These are phyloP conservation scores for Begonia masoniana DNA, from an alignment of 306 rosid genomes.

Conservation along the genomic window DNA sequence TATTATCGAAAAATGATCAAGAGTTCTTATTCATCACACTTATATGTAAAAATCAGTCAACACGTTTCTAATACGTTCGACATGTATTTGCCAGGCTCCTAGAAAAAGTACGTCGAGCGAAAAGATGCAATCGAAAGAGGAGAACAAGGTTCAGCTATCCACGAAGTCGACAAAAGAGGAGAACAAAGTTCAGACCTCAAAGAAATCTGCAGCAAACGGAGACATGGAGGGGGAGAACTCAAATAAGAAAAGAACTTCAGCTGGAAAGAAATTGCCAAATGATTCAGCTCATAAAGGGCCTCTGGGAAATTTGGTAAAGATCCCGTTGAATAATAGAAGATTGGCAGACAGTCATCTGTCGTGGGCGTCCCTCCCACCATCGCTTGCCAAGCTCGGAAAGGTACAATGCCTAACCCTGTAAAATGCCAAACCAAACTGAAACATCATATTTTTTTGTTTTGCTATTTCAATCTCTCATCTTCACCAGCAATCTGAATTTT, in stretches of 20 bases:
- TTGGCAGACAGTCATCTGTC: conserved; percentile 62
- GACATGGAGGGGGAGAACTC: conserved; percentile 36
- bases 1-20: too few species aligned
- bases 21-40: too few species aligned
- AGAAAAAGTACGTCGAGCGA: conserved; percentile 72
- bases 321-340: conserved; percentile 48
- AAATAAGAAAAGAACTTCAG: conserved; percentile 34
- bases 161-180: conserved; percentile 56
- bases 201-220: conserved; percentile 48
- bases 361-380: conserved; percentile 79
- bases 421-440: conserved; percentile 5
- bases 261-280: conserved; percentile 51
- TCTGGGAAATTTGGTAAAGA: conserved; percentile 64
- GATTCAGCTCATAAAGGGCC: conserved; percentile 39
- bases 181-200: conserved; percentile 34
- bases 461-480: not conserved
- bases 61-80: not conserved
- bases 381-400: conserved; percentile 92
- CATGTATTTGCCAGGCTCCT: conserved; percentile 43
- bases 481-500: not conserved
- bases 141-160: conserved; percentile 32
- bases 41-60: too few species aligned
- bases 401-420: conserved; percentile 20
- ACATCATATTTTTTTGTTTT: not conserved
- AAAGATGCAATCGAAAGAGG: conserved; percentile 53